These are phyloP conservation scores for Chlorophyllum brunneum DNA, from an alignment of 768 basidiomycete species.

Conservation along the genomic window DNA sequence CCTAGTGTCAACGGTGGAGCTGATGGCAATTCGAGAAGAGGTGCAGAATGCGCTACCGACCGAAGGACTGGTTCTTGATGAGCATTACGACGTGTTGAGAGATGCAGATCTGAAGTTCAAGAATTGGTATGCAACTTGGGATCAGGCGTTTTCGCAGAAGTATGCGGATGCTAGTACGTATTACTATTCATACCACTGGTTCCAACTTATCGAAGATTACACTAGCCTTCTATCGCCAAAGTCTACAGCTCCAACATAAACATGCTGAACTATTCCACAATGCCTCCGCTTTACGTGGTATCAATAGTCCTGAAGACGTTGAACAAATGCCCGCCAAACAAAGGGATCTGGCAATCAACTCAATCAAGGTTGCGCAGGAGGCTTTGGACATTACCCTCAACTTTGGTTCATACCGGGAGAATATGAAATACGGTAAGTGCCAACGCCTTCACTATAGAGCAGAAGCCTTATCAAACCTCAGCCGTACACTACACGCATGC, in stretches of 20 bases:
- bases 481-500: constrained; percentile 92
- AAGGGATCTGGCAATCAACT: constrained; percentile 73
- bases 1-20: constrained; percentile 89
- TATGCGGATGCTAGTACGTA: constrained; percentile 74
- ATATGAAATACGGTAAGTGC: constrained; percentile 81
- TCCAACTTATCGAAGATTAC: not conserved
- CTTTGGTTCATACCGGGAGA: constrained; percentile 80
- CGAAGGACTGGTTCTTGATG: constrained; percentile 68
- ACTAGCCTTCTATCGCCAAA: constrained; percentile 83
- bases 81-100: constrained; percentile 67
- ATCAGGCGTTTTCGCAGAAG: constrained; percentile 73
- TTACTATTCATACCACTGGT: not conserved
- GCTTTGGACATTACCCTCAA: constrained; percentile 84
- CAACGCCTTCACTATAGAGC: not conserved
- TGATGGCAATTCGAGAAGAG: constrained; percentile 85
- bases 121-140: constrained; percentile 81
- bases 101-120: constrained; percentile 76
- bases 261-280: constrained; percentile 85
- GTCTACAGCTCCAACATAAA: constrained; percentile 81
- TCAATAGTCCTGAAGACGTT: constrained; percentile 84
- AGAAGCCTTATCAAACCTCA: constrained; percentile 22
- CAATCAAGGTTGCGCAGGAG: constrained; percentile 77
- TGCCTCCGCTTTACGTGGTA: constrained; percentile 76
- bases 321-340: constrained; percentile 79
- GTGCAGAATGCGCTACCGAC: constrained; percentile 79